These are phyloP conservation scores for Pseudogymnoascus sp. DNA, from an alignment of 2,329 filamentous ascomycete species.

Conservation along the genomic window DNA sequence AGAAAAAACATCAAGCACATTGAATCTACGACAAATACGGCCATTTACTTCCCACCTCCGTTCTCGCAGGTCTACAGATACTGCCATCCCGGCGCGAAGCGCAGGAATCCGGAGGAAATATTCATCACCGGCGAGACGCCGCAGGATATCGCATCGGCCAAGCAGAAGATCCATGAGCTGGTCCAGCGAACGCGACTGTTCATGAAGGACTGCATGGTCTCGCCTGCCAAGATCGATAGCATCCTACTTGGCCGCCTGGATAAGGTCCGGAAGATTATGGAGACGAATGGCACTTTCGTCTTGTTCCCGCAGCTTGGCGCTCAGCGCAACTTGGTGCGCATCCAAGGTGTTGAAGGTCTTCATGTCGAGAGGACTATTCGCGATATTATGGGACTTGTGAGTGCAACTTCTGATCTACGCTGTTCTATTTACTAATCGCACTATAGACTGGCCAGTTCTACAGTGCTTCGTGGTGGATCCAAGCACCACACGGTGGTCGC, in stretches of 20 bases:
- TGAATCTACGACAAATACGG: conserved; percentile 88
- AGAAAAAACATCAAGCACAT: conserved; percentile 97
- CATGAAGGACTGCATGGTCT: conserved; percentile 86
- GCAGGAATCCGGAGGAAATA: conserved; percentile 79
- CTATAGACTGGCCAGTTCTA: conserved; percentile 88
- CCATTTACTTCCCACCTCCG: conserved; percentile 94
- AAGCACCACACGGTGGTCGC: conserved; percentile 60
- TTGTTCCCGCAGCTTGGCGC: conserved; percentile 83
- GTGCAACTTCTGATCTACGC: conserved; percentile 27
- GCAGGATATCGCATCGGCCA: conserved; percentile 78
- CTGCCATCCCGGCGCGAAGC: conserved; percentile 69
- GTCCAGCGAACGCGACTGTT: conserved; percentile 73
- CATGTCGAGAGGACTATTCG: conserved; percentile 92
- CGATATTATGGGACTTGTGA: conserved; percentile 88
- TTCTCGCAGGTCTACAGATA: conserved; percentile 91
- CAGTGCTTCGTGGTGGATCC: conserved; percentile 91
- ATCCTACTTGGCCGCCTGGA: conserved; percentile 85
- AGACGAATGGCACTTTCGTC: conserved; percentile 91
- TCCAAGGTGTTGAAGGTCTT: conserved; percentile 87
- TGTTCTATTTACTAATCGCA: neutral
- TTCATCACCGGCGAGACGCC: conserved; percentile 88
- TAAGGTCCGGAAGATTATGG: conserved; percentile 96
- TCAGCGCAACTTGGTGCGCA: conserved; percentile 73
- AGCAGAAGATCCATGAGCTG: conserved; percentile 82
- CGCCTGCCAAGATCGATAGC: conserved; percentile 87